Conservation (phyloP, 2,329 filamentous ascomycete genomes). For the Microsporum ferrugineum region DNA sequence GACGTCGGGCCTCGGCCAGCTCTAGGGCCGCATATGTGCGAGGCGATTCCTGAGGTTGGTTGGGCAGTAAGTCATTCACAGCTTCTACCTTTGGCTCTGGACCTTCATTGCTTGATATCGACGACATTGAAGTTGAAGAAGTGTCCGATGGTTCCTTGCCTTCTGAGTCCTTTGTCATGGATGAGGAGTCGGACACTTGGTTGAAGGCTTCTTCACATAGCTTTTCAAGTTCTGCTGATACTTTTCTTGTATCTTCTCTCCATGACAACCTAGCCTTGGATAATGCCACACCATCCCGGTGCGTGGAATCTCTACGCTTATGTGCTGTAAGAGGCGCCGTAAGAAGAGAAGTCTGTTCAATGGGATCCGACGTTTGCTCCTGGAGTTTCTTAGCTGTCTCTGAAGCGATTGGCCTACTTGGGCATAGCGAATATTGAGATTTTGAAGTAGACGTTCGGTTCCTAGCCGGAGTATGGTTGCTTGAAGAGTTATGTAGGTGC, state of each 20-base stretch:
- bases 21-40: constrained; percentile 44
- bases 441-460: constrained; percentile 17
- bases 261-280: constrained; percentile 38
- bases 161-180: not conserved
- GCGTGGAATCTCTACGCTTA: constrained; percentile 21
- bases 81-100: not conserved
- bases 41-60: constrained; percentile 37
- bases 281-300: constrained; percentile 26
- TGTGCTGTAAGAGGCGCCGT: constrained; percentile 30
- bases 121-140: not conserved
- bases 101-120: not conserved
- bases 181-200: constrained; percentile 4
- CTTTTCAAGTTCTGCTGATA: constrained; percentile 74
- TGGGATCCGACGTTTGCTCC: constrained; percentile 16
- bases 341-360: constrained; percentile 31
- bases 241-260: constrained; percentile 69
- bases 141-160: not conserved
- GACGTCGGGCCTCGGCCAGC: constrained; percentile 47
- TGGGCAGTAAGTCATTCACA: constrained; percentile 28
- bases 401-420: constrained; percentile 17
- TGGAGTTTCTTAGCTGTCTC: constrained; percentile 18
- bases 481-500: constrained; percentile 38
- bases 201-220: constrained; percentile 91
- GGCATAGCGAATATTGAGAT: constrained; percentile 19
- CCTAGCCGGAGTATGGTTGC: constrained; percentile 20